Conservation (phyloP, 2,329 filamentous ascomycete genomes). For the Penicillium sp. region DNA sequence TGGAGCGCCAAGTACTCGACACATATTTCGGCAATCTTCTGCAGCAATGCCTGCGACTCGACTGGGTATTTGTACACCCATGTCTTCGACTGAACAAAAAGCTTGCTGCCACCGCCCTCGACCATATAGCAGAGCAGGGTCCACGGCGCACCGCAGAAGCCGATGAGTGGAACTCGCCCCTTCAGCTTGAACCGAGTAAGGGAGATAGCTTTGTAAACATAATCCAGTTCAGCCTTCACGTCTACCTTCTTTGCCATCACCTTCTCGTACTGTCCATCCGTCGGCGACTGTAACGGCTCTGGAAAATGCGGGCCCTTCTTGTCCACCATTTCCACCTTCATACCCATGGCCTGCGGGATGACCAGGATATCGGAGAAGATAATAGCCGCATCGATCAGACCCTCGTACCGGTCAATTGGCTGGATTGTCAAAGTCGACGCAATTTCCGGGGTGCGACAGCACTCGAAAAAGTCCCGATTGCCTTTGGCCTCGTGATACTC, state of each 20-base stretch:
- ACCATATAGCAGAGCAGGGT: conserved; percentile 99
- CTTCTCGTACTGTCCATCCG: conserved; percentile 74
- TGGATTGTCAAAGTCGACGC: conserved; percentile 91
- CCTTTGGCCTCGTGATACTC: conserved; percentile 97
- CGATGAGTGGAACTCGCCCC: conserved; percentile 85
- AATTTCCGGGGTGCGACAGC: conserved; percentile 87
- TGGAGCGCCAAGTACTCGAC: conserved; percentile 91
- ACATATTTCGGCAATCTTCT: conserved; percentile 90
- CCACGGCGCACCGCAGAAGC: conserved; percentile 96
- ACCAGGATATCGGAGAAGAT: conserved; percentile 99
- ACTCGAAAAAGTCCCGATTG: conserved; percentile 89
- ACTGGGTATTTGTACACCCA: conserved; percentile 90
- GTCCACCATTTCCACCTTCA: conserved; percentile 97
- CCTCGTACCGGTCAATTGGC: conserved; percentile 83
- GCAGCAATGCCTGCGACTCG: conserved; percentile 71
- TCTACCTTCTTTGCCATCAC: conserved; percentile 74
- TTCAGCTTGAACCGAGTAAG: conserved; percentile 80
- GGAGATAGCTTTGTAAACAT: conserved; percentile 94
- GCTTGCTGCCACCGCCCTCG: conserved; percentile 89
- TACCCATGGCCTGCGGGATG: conserved; percentile 94
- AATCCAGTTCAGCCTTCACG: conserved; percentile 76
- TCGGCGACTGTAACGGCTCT: conserved; percentile 68
- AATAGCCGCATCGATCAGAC: conserved; percentile 90
- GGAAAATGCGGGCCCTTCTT: conserved; percentile 96
- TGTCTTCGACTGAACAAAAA: conserved; percentile 90